phyloP scores from a whole-genome alignment of 2,329 filamentous ascomycete genomes.

The Calonectria fujianensis region DNA sequence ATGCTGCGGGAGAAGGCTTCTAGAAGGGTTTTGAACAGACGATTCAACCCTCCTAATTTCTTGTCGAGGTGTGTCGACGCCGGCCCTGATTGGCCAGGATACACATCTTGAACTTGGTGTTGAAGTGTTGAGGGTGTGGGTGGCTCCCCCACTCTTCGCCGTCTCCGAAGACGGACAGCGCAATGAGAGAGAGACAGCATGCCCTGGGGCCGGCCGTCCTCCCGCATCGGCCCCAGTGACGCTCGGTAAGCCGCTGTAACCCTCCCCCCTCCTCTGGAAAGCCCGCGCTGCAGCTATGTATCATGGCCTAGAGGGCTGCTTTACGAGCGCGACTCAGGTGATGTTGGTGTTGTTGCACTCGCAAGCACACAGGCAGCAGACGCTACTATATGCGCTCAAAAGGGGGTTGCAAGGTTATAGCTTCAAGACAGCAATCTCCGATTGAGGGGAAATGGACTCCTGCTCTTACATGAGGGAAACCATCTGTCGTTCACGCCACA shows the following conservation, averaged over 20 bases:
- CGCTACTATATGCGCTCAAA: slow-evolving; percentile 25
- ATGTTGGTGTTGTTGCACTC: slow-evolving; percentile 7
- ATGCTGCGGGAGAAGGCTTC: slow-evolving; percentile 52
- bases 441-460: slow-evolving; percentile 1
- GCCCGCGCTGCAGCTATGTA: slow-evolving; percentile 3
- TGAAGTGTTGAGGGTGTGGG: slow-evolving; percentile 28
- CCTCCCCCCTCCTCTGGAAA: neutral
- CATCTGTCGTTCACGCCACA: slow-evolving; percentile 13
- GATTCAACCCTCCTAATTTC: slow-evolving; percentile 24
- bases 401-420: slow-evolving; percentile 18
- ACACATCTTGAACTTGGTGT: slow-evolving; percentile 17
- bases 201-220: slow-evolving; percentile 1
- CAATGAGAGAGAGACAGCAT: neutral
- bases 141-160: slow-evolving; percentile 29
- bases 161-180: slow-evolving; percentile 20
- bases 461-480: slow-evolving; percentile 14
- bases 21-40: slow-evolving; percentile 44
- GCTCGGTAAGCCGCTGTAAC: slow-evolving; percentile 23
- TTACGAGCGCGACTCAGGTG: slow-evolving; percentile 10
- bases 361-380: neutral
- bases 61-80: slow-evolving; percentile 17
- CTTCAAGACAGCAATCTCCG: slow-evolving; percentile 22
- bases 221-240: slow-evolving; percentile 30
- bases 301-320: neutral
- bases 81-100: slow-evolving; percentile 27